Evolutionary conservation across 2,329 filamentous ascomycete genomes (phyloP), one percentile per base, ranked within the genome.

Genomic region (Arthrobotrys conoides): DNA sequence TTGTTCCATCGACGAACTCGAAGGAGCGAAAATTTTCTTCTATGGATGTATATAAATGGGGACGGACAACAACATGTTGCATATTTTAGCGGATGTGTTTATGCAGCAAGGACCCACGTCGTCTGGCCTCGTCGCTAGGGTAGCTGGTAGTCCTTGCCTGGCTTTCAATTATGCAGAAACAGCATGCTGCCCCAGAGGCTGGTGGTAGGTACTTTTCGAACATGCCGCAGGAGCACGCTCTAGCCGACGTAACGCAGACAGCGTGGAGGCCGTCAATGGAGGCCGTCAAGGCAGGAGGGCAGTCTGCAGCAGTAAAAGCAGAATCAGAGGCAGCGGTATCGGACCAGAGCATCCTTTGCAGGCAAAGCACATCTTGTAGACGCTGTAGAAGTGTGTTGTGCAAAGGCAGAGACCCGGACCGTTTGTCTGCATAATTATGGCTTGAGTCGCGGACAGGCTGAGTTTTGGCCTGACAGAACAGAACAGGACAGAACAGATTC

Each of bases 21-120:
- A 72, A 61, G 61, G 75, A 61, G 75, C 68, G 63, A 78, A 78
- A 78, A 72, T 69, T 78, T 77, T 78, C 75, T 55, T 55, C 71
- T 70, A 48, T 64, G 55, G 24, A 68, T 49, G 44, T 72, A 72
- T 78, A 48, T 59, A 71, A 72, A 72, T 78, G 68, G 73, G 67
- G 68, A 78, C 68, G 75, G 75, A 78, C 75, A 78, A 78, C 75
- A 57, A 78, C 20, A 78, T 78, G 75, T 78, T 78, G 75, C 75
- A 78, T 78, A 78, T 78, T 78, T 77, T 78, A 78, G 75, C 46
- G 68, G 68, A 63, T 72, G 75, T 78, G 68, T 67, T 78, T 78
- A 78, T 78, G 75, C 75, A 78, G 46, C 41, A 38, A 5, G 51
- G 67, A 78, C 68, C 75, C 66, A 67, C 66, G 66, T 71, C 68